Percentiles rank a stretch among this genome's conserved stretches.
phyloP scores from a whole-genome alignment of 495 filamentous ascomycete genomes.

The Penicillium taxi region DNA sequence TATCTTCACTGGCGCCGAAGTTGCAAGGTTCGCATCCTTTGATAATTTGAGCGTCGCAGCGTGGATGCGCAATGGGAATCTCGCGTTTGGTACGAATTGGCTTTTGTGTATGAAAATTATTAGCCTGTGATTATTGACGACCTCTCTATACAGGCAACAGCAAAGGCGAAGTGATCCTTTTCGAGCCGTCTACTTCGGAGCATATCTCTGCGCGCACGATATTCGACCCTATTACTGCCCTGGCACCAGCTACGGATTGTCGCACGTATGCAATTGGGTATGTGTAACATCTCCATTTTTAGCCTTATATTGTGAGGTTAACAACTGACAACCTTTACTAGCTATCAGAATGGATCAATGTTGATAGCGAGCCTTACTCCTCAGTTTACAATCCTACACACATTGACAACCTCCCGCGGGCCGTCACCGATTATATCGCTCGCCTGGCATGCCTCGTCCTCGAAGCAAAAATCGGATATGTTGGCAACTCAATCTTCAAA shows the following conservation, averaged over 20 bases:
- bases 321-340: slow-evolving; percentile 23
- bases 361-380: slow-evolving; percentile 83
- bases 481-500: slow-evolving; percentile 85
- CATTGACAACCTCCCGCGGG: slow-evolving; percentile 68
- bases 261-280: slow-evolving; percentile 96
- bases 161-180: slow-evolving; percentile 89
- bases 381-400: slow-evolving; percentile 90
- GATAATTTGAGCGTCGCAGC: slow-evolving; percentile 75
- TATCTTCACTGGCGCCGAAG: slow-evolving; percentile 81
- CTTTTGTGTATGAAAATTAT: neutral
- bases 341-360: slow-evolving; percentile 92
- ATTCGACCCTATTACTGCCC: slow-evolving; percentile 83
- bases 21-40: slow-evolving; percentile 84
- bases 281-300: slow-evolving; percentile 5
- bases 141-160: slow-evolving; percentile 54
- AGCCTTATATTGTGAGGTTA: neutral
- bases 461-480: slow-evolving; percentile 98
- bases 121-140: slow-evolving; percentile 6
- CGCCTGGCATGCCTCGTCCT: slow-evolving; percentile 94
- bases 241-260: slow-evolving; percentile 88
- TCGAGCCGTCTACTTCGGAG: slow-evolving; percentile 88
- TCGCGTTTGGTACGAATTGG: slow-evolving; percentile 73
- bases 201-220: slow-evolving; percentile 90
- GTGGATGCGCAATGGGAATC: slow-evolving; percentile 97
- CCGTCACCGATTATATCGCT: slow-evolving; percentile 87